Evolutionary conservation across 1,284 basidiomycete genomes (phyloP), one percentile per base, ranked within the genome.

Genomic region (Takashimella koratensis): DNA sequence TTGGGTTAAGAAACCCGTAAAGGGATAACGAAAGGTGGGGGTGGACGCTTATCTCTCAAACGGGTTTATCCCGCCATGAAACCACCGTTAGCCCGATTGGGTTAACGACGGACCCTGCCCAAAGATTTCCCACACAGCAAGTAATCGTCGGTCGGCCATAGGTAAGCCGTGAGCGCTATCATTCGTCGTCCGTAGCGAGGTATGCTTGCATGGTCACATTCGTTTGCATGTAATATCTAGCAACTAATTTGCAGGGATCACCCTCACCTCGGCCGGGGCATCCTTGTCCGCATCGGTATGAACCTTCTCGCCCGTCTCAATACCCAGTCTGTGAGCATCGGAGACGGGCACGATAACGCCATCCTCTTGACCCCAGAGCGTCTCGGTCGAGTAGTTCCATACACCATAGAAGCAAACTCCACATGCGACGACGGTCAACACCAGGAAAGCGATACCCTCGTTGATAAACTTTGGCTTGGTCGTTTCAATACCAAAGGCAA

Each of bases 401-500:
- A 52, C 51, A 6, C 51, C 51, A 36, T 40, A n/a, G 36, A 23
- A 47, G 13, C 44, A 47, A 22, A 40, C 27, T 5, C 16, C 19
- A 22, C 45, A 36, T 4, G 36, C 21, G 41, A 48, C 27, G 39
- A 52, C n/a, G 8, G 51, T 52, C 20, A 52, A 13, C 11, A 23
- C 30, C 16, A 52, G 24, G 22, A 36, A 52, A 11, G 44, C 40
- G 19, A 45, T 41, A 19, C 26, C 51, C 12, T 47, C 27, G 40
- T 39, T 24, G 21, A 52, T n/a, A 44, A 47, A 52, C 20, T 36
- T 30, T 43, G 45, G 27, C 25, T 52, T 52, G 12, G 45, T 46
- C 20, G 44, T 52, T 25, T 52, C 51, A 36, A 52, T 39, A 40
- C 51, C 51, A 23, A 52, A 52, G 3, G 51, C 45, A 5, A 52